phyloP scores from a whole-genome alignment of 257 asterid genomes.

The Scutellaria minor region DNA sequence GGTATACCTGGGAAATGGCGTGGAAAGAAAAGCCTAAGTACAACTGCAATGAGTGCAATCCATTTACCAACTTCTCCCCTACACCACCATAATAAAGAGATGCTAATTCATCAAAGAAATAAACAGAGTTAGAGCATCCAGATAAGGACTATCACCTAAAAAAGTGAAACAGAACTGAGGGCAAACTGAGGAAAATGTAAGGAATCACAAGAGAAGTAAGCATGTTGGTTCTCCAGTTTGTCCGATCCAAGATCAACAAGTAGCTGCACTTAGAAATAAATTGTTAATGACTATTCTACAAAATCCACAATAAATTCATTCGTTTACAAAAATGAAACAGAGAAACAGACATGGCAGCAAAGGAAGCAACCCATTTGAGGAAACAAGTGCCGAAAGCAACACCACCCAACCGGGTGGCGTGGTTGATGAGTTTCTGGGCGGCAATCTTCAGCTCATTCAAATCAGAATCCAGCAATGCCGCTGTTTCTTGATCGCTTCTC shows the following conservation, averaged over 20 bases:
- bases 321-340: background rate
- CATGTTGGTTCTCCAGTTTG: conserved; percentile 92
- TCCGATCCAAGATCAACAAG: conserved; percentile 85
- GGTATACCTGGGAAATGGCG: conserved; percentile 85
- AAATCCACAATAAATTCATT: too few species aligned
- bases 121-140: conserved; percentile 10
- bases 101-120: background rate
- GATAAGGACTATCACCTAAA: conserved; percentile 53
- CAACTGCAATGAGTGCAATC: conserved; percentile 85
- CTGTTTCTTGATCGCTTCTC: conserved; percentile 57
- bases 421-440: conserved; percentile 63
- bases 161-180: conserved; percentile 55
- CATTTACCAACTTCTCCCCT: conserved; percentile 96
- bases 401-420: conserved; percentile 62
- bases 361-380: conserved; percentile 86
- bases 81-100: conserved; percentile 16
- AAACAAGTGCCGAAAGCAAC: conserved; percentile 70
- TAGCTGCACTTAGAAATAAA: conserved; percentile 54
- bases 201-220: conserved; percentile 81
- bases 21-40: conserved; percentile 90
- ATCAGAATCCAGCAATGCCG: conserved; percentile 65
- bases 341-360: conserved; percentile 75
- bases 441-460: conserved; percentile 69
- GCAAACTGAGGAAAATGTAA: conserved; percentile 80
- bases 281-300: background rate